Evolutionary conservation across 192 early-diverging fungal genomes (phyloP).

Genomic region (Coemansia erecta): DNA sequence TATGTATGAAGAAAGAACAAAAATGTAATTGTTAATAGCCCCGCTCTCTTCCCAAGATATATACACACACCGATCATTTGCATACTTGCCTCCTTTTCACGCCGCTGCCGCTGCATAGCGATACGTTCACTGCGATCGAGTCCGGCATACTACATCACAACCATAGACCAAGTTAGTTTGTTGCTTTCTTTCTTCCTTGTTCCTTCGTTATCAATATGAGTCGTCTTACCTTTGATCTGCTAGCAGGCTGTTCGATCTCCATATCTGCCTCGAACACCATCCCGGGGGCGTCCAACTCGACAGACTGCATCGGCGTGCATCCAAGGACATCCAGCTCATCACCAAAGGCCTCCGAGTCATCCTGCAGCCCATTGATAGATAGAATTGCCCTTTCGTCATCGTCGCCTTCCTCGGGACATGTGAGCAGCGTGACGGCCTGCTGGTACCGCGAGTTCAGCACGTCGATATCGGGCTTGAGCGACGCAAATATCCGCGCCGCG

Average conservation of each 20-base stretch:
- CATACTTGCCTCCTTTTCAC: conserved; percentile 26
- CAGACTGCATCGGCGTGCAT: conserved; percentile 15
- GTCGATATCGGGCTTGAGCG: conserved; percentile 45
- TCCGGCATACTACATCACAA: conserved; percentile 3
- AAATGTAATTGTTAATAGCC: background rate
- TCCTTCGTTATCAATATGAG: background rate
- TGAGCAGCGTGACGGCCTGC: conserved; percentile 16
- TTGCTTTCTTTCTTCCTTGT: too few species aligned
- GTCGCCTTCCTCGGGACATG: background rate
- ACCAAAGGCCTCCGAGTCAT: background rate
- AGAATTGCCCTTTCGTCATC: too few species aligned
- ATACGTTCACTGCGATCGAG: conserved; percentile 47
- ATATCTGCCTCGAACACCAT: conserved; percentile 40
- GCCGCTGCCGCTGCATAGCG: conserved; percentile 19
- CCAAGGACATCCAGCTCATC: conserved; percentile 27
- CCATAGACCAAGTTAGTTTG: background rate
- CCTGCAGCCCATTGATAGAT: background rate
- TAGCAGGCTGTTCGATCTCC: background rate
- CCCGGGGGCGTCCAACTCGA: conserved; percentile 23
- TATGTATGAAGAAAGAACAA: conserved; percentile 1
- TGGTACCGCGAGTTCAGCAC: conserved; percentile 30
- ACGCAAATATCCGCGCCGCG: conserved; percentile 35
- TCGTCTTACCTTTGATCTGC: conserved; percentile 6
- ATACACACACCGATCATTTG: background rate
- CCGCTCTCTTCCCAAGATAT: background rate